These are phyloP conservation scores for Xylaria sp. DNA, from an alignment of 2,329 filamentous ascomycete species.

Conservation along the genomic window DNA sequence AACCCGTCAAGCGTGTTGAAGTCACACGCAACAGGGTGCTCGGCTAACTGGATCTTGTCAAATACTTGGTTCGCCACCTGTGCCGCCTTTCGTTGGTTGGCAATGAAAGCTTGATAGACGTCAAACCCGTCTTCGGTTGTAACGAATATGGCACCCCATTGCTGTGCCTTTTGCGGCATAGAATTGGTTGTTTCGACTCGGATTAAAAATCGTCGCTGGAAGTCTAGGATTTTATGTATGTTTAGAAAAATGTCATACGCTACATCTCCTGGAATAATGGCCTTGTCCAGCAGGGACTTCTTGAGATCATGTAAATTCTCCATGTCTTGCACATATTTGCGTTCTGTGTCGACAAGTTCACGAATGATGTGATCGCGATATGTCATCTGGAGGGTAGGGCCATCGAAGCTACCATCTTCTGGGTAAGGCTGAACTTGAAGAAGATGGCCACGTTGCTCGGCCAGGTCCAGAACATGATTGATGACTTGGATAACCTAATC, in stretches of 20 bases:
- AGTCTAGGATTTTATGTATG: constrained; percentile 92
- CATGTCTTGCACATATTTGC: constrained; percentile 97
- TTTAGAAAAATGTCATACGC: constrained; percentile 97
- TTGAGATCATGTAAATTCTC: constrained; percentile 94
- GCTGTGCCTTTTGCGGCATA: constrained; percentile 77
- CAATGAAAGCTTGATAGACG: constrained; percentile 96
- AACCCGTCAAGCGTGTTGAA: constrained; percentile 91
- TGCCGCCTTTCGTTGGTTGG: constrained; percentile 92
- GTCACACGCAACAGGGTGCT: constrained; percentile 83
- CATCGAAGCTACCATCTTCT: constrained; percentile 61
- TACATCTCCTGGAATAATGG: constrained; percentile 86
- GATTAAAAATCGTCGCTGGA: constrained; percentile 94
- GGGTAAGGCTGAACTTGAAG: constrained; percentile 67
- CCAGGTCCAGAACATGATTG: constrained; percentile 88
- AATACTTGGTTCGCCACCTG: constrained; percentile 85
- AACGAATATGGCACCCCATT: constrained; percentile 94
- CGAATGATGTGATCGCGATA: constrained; percentile 88
- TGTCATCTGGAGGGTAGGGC: constrained; percentile 73
- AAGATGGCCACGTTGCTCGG: constrained; percentile 81
- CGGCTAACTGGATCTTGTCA: constrained; percentile 82
- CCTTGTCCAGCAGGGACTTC: constrained; percentile 86
- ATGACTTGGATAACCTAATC: constrained; percentile 85
- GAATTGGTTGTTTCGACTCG: constrained; percentile 96
- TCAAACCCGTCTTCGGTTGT: constrained; percentile 87
- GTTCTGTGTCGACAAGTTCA: constrained; percentile 92